Conservation (phyloP, 306 rosid species). For the Gastrolobium bilobum region DNA sequence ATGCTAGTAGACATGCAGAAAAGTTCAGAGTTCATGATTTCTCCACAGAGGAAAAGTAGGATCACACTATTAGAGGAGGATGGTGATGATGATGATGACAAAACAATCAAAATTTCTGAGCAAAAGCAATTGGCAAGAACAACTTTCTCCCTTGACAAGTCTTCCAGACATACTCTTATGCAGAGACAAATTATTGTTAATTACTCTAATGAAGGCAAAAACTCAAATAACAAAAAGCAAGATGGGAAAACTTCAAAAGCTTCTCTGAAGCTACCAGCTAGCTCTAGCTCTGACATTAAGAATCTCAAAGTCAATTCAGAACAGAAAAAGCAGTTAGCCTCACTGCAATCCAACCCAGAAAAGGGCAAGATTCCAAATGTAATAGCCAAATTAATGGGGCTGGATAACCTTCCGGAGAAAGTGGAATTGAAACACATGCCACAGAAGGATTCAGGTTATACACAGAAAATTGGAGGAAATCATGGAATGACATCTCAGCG, state of each 20-base stretch:
- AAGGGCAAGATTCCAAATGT: slow-evolving; percentile 89
- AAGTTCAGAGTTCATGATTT: slow-evolving; percentile 65
- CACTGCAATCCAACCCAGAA: slow-evolving; percentile 17
- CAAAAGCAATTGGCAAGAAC: slow-evolving; percentile 69
- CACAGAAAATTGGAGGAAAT: slow-evolving; percentile 49
- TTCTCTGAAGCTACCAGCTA: slow-evolving; percentile 64
- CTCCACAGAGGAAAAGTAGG: slow-evolving; percentile 67
- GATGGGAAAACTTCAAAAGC: slow-evolving; percentile 21
- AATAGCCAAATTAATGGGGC: slow-evolving; percentile 93
- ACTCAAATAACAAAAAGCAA: slow-evolving; percentile 50
- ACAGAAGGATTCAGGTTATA: slow-evolving; percentile 56
- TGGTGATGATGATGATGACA: slow-evolving; percentile 61
- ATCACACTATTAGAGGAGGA: slow-evolving; percentile 76
- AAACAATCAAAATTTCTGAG: slow-evolving; percentile 44
- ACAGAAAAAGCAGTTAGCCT: slow-evolving; percentile 44
- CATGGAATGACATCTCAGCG: slow-evolving; percentile 40
- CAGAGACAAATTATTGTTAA: slow-evolving; percentile 59
- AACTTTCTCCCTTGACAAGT: slow-evolving; percentile 69
- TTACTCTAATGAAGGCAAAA: slow-evolving; percentile 57
- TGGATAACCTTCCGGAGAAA: slow-evolving; percentile 71
- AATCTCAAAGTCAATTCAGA: slow-evolving; percentile 45
- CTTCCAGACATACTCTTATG: slow-evolving; percentile 48
- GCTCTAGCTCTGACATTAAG: slow-evolving; percentile 51
- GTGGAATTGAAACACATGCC: slow-evolving; percentile 44
- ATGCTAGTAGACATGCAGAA: slow-evolving; percentile 83